Conservation (phyloP, 129 eudicot species). For the Tagetes erecta region DNA sequence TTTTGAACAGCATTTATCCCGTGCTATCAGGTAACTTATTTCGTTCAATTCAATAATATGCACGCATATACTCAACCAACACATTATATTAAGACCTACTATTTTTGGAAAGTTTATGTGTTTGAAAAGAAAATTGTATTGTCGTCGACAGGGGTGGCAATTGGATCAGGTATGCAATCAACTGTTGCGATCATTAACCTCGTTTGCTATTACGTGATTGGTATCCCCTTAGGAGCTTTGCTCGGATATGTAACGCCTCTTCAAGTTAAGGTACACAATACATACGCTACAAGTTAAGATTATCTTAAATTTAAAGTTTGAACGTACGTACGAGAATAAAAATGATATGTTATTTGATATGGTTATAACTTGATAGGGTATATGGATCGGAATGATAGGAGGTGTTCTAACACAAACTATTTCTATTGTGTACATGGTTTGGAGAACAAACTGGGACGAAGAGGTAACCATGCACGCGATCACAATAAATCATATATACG, state of each 20-base stretch:
- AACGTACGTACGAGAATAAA: not conserved
- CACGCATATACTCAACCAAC: not conserved
- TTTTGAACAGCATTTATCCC: conserved; percentile 64
- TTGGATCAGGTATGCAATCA: conserved; percentile 68
- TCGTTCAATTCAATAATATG: not conserved
- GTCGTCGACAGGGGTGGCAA: conserved; percentile 53
- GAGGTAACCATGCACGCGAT: conserved; percentile 36
- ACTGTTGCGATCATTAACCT: conserved; percentile 60
- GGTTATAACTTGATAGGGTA: conserved; percentile 33
- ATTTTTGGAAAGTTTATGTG: not conserved
- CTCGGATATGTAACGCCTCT: conserved; percentile 60
- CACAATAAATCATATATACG: too few relatives aligned
- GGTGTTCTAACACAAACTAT: conserved; percentile 53
- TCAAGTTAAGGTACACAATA: conserved; percentile 52
- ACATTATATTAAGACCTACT: not conserved
- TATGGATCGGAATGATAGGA: conserved; percentile 77
- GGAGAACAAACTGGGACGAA: conserved; percentile 48
- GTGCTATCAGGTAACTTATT: conserved; percentile 61
- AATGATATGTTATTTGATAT: not conserved
- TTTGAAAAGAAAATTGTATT: not conserved
- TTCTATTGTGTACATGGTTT: conserved; percentile 41
- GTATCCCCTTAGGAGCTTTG: conserved; percentile 55
- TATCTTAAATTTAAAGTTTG: too few relatives aligned
- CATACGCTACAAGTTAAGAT: not conserved
- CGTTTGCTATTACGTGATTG: conserved; percentile 54